Evolutionary conservation across 1,139 yeast genomes (phyloP).

Genomic region (Scheffersomyces lignicola): DNA sequence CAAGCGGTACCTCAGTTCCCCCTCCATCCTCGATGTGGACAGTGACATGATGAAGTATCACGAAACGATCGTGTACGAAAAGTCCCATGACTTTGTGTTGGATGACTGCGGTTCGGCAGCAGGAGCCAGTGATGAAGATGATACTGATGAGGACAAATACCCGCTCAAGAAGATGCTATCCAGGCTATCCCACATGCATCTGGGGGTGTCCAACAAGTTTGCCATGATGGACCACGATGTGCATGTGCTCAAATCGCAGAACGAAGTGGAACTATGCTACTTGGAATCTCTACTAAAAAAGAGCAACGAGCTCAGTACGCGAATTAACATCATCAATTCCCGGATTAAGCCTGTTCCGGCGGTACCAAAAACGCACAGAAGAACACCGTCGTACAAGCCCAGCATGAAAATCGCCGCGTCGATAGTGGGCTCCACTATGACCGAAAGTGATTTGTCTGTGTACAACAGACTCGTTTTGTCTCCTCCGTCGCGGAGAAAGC

Average conservation of each 20-base stretch:
- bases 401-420: neutral
- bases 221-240: constrained; percentile 9
- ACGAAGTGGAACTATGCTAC: constrained; percentile 9
- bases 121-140: constrained; percentile 1
- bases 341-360: constrained; percentile 1
- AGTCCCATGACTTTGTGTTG: no score
- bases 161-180: constrained; percentile 1
- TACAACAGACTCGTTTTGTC: neutral
- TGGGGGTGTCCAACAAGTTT: neutral
- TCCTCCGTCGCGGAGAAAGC: neutral
- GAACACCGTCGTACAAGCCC: neutral
- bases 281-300: constrained; percentile 7
- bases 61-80: no score
- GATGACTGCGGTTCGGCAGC: no score
- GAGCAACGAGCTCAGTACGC: constrained; percentile 8
- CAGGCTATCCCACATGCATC: neutral
- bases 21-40: constrained; percentile 2
- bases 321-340: constrained; percentile 8
- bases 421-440: neutral
- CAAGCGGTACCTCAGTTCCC: neutral
- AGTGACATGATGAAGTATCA: neutral
- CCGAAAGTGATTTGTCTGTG: neutral
- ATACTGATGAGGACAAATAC: neutral
- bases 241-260: constrained; percentile 7
- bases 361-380: constrained; percentile 2